Base-by-base conservation (phyloP, 2,329 filamentous ascomycete genomes). In the Colletotrichum scovillei region DNA sequence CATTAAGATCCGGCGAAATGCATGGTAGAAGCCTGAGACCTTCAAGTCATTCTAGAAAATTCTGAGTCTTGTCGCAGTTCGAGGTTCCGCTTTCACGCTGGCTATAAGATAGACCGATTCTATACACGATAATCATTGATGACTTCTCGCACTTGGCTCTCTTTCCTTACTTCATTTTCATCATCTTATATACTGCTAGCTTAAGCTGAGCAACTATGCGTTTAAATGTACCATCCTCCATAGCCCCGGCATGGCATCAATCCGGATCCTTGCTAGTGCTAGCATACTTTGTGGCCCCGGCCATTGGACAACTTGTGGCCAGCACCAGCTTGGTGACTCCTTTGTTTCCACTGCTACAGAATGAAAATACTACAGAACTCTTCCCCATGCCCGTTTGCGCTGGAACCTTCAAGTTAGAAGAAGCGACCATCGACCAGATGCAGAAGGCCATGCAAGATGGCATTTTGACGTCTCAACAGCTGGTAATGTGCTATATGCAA, bases 351-450 rank as follows among this genome's bases (percentile, higher is more conserved):
- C 30, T 57, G 6, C 26, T 30, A 1, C 14, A 82, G 55, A 80
- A 85, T 80, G 82, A 79, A 24, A 81, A 81, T 52, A 80, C 83
- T 4, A 67, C 78, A 1, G 74, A 79, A 14, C 77, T 86, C 32
- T 94, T 94, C 77, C 88, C 90, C 3, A 92, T 94, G 91, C 86
- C 84, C 1, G 79, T 79, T 19, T 94, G 92, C 80, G 81, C 88
- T 69, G 88, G 87, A 12, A 57, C 19, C 14, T 86, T 93, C 76
- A 82, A 85, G 62, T 84, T 94, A 16, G 91, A 93, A 80, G 92
- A 94, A 79, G 91, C 91, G 19, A 92, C 89, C 9, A 92, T 94
- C 74, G 91, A 93, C 75, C 82, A 92, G 74, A 87, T 95, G 77
- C 92, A 94, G 77, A 78, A 81, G 5, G 87, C 88, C 35, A 86